Evolutionary conservation across 768 basidiomycete genomes (phyloP).

Genomic region (Auriscalpium orientale): DNA sequence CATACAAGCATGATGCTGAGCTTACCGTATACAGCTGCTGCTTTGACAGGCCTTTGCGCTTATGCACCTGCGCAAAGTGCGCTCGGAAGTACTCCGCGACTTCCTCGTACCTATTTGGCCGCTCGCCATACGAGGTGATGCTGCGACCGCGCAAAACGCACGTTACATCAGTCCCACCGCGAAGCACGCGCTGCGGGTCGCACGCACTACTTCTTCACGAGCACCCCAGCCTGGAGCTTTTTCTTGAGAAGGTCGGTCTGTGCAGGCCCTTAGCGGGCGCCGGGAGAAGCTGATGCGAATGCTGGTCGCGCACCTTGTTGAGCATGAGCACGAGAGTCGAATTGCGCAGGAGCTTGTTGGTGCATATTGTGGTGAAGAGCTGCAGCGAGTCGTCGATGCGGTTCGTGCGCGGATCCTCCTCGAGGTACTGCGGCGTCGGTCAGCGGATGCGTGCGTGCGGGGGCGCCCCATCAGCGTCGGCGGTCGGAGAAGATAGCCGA

Average conservation of each 20-base stretch:
- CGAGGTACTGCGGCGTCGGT: slow-evolving; percentile 53
- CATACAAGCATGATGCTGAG: slow-evolving; percentile 6
- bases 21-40: slow-evolving; percentile 57
- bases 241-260: slow-evolving; percentile 71
- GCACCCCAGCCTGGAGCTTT: slow-evolving; percentile 64
- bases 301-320: slow-evolving; percentile 59
- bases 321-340: slow-evolving; percentile 43
- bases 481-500: not conserved
- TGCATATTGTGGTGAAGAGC: slow-evolving; percentile 79
- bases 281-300: slow-evolving; percentile 21
- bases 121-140: slow-evolving; percentile 70
- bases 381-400: slow-evolving; percentile 86
- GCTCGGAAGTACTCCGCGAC: slow-evolving; percentile 77
- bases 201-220: slow-evolving; percentile 76
- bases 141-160: slow-evolving; percentile 26
- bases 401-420: slow-evolving; percentile 81
- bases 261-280: slow-evolving; percentile 31
- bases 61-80: slow-evolving; percentile 75
- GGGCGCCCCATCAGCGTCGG: slow-evolving; percentile 34
- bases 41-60: slow-evolving; percentile 48
- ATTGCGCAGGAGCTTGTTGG: slow-evolving; percentile 70
- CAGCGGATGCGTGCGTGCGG: not conserved
- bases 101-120: slow-evolving; percentile 61
- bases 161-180: not conserved
- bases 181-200: not conserved